Evolutionary conservation across 2,329 filamentous ascomycete genomes (phyloP), one percentile per base, ranked within the genome.

Genomic region (Cladosporium sp.): DNA sequence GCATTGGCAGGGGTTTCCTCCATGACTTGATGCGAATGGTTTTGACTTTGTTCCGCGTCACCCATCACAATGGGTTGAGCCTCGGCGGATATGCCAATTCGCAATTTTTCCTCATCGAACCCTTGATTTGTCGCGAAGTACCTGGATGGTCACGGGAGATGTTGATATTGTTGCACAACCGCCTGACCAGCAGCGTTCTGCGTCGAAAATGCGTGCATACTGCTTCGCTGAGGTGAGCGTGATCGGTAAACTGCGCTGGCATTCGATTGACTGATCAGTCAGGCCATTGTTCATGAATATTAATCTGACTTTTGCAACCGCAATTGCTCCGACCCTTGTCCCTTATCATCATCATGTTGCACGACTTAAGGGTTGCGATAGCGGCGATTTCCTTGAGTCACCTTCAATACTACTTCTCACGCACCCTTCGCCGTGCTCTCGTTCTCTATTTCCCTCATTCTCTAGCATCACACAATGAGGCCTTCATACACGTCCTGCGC

Each of bases 401-500:
- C 36, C 13, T 47, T 12, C 24, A 20, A 43, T 19, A n/a, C n/a
- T 32, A 29, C 36, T 29, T 36, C 4, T n/a, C 32, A 19, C 22
- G 7, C 12, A 18, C 13, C 42, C 15, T 32, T 15, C 19, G n/a
- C 38, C 40, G 27, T 20, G 15, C n/a, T 20, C 18, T 32, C 17
- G 12, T 27, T 13, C 2, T 32, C 42, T n/a, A 32, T n/a, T 22
- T 44, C 15, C 8, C 17, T n/a, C n/a, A n/a, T 2, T 39, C 17
- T 5, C 37, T 20, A 39, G 20, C 34, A 37, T 20, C 19, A n/a
- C 43, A 37, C 50, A 24, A 54, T 53, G 50, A 52, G 54, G 29
- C 57, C 57, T 12, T 47, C 58, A 7, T 61, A 57, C 36, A 59
- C 57, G n/a, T 59, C 57, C 11, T 61, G 58, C 48, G 47, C 51